Conservation (phyloP, 352 stramenopile species). For the Phytophthora litchii region DNA sequence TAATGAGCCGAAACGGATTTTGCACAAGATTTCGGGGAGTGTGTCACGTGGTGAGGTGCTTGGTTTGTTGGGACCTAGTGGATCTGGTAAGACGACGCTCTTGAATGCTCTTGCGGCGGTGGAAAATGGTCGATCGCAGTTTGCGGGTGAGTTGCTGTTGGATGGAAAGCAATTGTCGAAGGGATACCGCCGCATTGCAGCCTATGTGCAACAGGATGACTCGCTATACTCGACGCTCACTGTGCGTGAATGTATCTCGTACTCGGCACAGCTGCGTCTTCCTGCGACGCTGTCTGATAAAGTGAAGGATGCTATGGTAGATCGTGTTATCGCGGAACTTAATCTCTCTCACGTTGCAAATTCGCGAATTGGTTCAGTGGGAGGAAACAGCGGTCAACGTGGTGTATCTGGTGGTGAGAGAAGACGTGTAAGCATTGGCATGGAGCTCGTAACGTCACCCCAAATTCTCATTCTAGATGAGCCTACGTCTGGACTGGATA, state of each 20-base stretch:
- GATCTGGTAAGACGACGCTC: slow-evolving; percentile 85
- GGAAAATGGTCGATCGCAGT: slow-evolving; percentile 60
- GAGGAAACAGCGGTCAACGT: slow-evolving; percentile 48
- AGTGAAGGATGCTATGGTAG: slow-evolving; percentile 72
- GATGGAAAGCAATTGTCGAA: slow-evolving; percentile 61
- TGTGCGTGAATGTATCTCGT: slow-evolving; percentile 84
- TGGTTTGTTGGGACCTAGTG: slow-evolving; percentile 74
- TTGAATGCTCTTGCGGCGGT: slow-evolving; percentile 78
- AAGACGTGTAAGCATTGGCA: slow-evolving; percentile 92
- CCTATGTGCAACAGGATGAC: slow-evolving; percentile 91
- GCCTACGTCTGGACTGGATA: slow-evolving; percentile 93
- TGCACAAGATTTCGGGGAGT: slow-evolving; percentile 64
- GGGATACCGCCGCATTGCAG: slow-evolving; percentile 75
- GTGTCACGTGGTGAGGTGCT: slow-evolving; percentile 67
- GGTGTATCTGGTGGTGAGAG: slow-evolving; percentile 94
- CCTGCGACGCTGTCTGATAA: slow-evolving; percentile 49
- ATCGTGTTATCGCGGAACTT: slow-evolving; percentile 71
- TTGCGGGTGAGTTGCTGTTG: slow-evolving; percentile 65
- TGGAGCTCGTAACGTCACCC: slow-evolving; percentile 92
- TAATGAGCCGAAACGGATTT: slow-evolving; percentile 43
- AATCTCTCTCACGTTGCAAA: slow-evolving; percentile 73
- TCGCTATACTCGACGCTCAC: slow-evolving; percentile 81
- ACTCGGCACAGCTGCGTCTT: slow-evolving; percentile 82
- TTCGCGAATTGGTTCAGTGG: slow-evolving; percentile 55
- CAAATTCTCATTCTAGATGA: slow-evolving; percentile 92